Conservation (phyloP, 306 rosid species). For the Malus orientalis region DNA sequence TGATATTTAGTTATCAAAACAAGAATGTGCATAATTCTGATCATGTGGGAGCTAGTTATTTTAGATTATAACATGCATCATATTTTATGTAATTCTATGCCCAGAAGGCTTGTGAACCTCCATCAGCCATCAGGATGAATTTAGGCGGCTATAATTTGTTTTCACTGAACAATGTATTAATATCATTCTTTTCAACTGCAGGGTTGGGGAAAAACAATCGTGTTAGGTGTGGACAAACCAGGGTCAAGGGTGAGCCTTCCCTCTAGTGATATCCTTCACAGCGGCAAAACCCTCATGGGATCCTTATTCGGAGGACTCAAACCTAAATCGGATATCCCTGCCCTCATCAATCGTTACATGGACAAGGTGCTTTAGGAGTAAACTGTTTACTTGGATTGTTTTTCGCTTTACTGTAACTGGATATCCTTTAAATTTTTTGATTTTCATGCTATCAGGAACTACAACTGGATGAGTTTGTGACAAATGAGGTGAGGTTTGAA, state of each 20-base stretch:
- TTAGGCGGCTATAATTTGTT: neutral
- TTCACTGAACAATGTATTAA: neutral
- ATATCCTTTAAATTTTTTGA: neutral
- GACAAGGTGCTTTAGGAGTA: constrained; percentile 50
- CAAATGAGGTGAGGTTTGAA: constrained; percentile 57
- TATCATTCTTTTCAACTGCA: constrained; percentile 1
- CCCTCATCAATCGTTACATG: constrained; percentile 56
- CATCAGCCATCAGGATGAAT: neutral
- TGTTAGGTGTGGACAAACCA: constrained; percentile 68
- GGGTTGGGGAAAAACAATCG: constrained; percentile 95
- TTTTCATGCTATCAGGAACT: constrained; percentile 42
- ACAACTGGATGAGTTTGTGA: constrained; percentile 65
- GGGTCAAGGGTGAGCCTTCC: constrained; percentile 41
- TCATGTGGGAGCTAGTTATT: neutral
- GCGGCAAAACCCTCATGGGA: constrained; percentile 57
- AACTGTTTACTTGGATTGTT: neutral
- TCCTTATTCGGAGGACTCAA: constrained; percentile 77
- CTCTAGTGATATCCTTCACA: constrained; percentile 37
- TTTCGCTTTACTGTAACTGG: neutral
- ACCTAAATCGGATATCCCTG: constrained; percentile 64
- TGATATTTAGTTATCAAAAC: neutral
- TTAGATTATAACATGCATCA: neutral
- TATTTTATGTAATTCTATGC: neutral
- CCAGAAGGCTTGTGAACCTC: neutral
- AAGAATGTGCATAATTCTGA: neutral